Conservation (phyloP, 148 eudicot species). For the Heliosperma pusillum region DNA sequence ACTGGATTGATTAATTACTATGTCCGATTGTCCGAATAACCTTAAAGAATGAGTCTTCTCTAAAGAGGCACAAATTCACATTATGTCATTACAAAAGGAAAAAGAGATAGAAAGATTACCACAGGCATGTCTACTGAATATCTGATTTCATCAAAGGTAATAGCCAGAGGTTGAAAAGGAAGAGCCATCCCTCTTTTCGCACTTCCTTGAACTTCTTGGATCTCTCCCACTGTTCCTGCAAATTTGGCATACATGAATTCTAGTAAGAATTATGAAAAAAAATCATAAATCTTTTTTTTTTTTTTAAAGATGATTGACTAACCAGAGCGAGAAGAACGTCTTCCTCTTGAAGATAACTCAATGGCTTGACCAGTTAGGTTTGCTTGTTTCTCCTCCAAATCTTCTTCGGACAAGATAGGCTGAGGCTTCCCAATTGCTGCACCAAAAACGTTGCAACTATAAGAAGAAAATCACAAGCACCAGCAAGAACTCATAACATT, state of each 20-base stretch:
- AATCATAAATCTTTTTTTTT: neutral
- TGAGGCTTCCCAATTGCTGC: conserved; percentile 72
- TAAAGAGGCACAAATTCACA: neutral
- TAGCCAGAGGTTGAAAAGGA: conserved; percentile 62
- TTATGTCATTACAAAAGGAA: neutral
- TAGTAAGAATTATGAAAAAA: neutral
- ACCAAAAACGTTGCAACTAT: neutral
- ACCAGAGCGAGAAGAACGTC: conserved; percentile 34
- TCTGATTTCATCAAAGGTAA: conserved; percentile 59
- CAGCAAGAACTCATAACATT: neutral
- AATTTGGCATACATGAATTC: neutral
- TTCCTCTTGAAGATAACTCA: conserved; percentile 35
- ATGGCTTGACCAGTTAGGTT: conserved; percentile 34
- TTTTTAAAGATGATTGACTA: conserved; percentile 11
- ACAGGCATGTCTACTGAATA: conserved; percentile 78
- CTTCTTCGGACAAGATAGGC: conserved; percentile 52
- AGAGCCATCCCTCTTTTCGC: conserved; percentile 55
- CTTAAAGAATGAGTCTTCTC: neutral
- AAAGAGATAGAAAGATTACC: conserved; percentile 32
- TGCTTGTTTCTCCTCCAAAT: conserved; percentile 37
- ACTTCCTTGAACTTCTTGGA: conserved; percentile 26
- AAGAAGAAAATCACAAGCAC: conserved; percentile 5
- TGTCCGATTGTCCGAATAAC: too few species aligned
- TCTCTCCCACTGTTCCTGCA: conserved; percentile 39
- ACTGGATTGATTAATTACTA: too few species aligned